Percentiles rank a stretch among this genome's conserved stretches.
phyloP scores from a whole-genome alignment of 108 stramenopile genomes.

The Epipyxis sp. region DNA sequence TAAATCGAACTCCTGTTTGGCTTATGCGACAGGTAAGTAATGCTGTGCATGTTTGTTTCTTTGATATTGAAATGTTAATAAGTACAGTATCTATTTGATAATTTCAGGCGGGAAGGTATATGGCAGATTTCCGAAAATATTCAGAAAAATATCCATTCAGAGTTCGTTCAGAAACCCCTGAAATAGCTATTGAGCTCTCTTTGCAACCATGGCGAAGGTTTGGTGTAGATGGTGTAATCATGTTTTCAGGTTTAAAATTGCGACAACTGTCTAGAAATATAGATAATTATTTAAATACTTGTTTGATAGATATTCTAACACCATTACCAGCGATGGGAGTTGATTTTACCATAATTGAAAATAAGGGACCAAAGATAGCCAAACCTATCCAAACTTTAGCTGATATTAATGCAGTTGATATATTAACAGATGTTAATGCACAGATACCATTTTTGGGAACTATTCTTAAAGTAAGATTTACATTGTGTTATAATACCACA shows the following conservation, averaged over 20 bases:
- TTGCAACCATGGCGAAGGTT: conserved; percentile 88
- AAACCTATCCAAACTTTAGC: conserved; percentile 36
- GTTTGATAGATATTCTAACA: conserved; percentile 79
- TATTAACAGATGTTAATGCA: conserved; percentile 53
- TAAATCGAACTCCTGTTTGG: conserved; percentile 29
- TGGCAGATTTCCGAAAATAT: conserved; percentile 92
- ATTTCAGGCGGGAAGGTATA: conserved; percentile 75
- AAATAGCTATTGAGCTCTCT: conserved; percentile 85
- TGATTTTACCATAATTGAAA: conserved; percentile 89
- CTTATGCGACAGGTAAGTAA: conserved; percentile 23
- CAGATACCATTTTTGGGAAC: neutral
- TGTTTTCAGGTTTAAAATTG: conserved; percentile 84
- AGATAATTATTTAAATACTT: too few relatives aligned
- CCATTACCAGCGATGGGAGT: conserved; percentile 91
- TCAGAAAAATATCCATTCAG: conserved; percentile 89
- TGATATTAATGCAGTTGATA: conserved; percentile 25
- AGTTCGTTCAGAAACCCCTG: conserved; percentile 85
- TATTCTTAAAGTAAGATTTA: neutral
- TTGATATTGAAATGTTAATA: neutral
- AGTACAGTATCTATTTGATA: neutral
- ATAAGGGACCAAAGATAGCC: conserved; percentile 82
- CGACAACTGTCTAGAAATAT: too few relatives aligned
- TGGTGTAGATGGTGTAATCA: conserved; percentile 93
- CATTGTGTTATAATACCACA: too few relatives aligned
- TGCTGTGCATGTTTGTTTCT: neutral